phyloP scores from a whole-genome alignment of 495 filamentous ascomycete genomes.

The Annulohypoxylon moriforme region DNA sequence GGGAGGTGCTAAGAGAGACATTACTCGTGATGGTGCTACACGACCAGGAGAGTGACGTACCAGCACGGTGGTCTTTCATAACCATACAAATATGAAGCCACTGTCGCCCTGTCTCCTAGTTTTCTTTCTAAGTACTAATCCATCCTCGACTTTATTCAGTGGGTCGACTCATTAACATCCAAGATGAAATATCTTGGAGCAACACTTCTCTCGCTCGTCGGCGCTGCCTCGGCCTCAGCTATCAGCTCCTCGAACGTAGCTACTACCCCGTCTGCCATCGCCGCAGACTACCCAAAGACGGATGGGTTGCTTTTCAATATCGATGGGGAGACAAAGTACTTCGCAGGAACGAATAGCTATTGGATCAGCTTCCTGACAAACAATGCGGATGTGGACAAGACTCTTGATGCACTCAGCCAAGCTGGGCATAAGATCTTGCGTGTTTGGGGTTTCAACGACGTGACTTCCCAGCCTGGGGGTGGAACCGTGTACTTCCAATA shows the following conservation, averaged over 20 bases:
- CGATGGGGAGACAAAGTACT: slow-evolving; percentile 70
- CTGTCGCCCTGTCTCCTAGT: neutral
- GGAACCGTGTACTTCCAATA: slow-evolving; percentile 71
- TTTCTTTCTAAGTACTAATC: neutral
- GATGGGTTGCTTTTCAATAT: slow-evolving; percentile 63
- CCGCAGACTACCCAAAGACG: slow-evolving; percentile 31
- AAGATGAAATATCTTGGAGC: slow-evolving; percentile 45
- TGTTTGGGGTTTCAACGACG: slow-evolving; percentile 79
- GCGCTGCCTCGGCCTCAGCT: slow-evolving; percentile 27
- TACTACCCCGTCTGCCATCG: neutral
- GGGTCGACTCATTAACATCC: neutral
- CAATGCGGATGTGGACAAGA: slow-evolving; percentile 71
- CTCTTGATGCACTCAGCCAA: slow-evolving; percentile 59
- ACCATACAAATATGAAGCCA: slow-evolving; percentile 14
- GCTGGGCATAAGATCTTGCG: slow-evolving; percentile 75
- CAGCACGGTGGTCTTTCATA: neutral
- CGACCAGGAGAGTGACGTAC: neutral
- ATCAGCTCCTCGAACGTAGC: slow-evolving; percentile 1
- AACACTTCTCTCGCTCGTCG: slow-evolving; percentile 34
- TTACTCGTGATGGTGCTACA: slow-evolving; percentile 12
- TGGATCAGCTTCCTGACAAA: slow-evolving; percentile 77
- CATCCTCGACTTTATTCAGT: neutral
- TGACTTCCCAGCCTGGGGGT: slow-evolving; percentile 52
- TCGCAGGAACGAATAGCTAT: slow-evolving; percentile 78
- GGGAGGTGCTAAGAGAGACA: neutral